Evolutionary conservation across 192 early-diverging fungal genomes (phyloP), one percentile per base, ranked within the genome.

Genomic region (Mortierella antarctica): DNA sequence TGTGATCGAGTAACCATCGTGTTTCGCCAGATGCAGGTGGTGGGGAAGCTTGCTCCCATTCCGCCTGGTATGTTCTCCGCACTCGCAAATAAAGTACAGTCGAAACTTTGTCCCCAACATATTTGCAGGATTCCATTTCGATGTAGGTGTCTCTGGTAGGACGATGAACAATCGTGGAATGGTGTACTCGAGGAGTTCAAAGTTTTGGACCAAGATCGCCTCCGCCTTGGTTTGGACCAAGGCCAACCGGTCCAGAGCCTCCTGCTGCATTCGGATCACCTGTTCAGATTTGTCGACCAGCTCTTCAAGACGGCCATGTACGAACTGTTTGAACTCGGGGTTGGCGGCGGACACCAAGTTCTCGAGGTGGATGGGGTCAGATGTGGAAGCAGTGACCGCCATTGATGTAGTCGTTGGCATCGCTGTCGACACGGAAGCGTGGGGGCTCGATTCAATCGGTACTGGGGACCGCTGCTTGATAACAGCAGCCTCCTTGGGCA

Each of bases 121-220:
- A 8, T 67, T 56, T 7, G 3, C 18, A 15, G 11, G 48, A 17
- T 57, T 55, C 14, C 52, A 42, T 46, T 18, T n/a, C 11, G 23
- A 42, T 5, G 5, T 10, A 21, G 10, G 7, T 7, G 42, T 17
- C 23, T 57, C 47, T 20, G 42, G 65, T n/a, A 67, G 45, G 49
- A 67, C 45, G 45, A 67, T 57, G 39, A 67, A 67, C 20, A 67
- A 55, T 7, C 57, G 57, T 14, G 57, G 57, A 17, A 58, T 58
- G 6, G 57, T 21, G 57, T 39, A 58, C 57, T 48, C 44, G 60
- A n/a, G 13, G 9, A 47, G 13, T 40, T 62, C 60, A 18, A 41
- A 62, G 9, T 8, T 62, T 21, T 62, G 60, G 2, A 13, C 47
- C 18, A 45, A 12, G 6, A 62, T 8, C 14, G 60, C 13, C 17